Percentiles rank a stretch among this genome's conserved stretches.
These are phyloP conservation scores for Entomortierella parvispora DNA, from an alignment of 192 early-diverging fungal genomes.

Conservation along the genomic window DNA sequence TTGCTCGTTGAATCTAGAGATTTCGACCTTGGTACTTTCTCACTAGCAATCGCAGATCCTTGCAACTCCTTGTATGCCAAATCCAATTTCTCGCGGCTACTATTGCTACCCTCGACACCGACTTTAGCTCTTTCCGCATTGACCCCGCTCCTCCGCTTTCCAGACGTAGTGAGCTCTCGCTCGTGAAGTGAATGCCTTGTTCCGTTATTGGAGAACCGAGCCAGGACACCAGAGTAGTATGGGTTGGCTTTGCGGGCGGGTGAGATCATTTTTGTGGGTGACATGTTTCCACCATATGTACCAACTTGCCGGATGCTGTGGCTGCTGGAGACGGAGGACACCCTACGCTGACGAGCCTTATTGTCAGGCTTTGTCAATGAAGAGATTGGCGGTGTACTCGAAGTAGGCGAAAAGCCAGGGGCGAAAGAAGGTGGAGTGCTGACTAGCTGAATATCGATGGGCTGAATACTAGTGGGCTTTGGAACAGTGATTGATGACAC, in stretches of 20 bases:
- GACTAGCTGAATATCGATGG: no score
- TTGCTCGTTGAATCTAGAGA: no score
- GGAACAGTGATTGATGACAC: conserved; percentile 2
- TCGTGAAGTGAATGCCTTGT: conserved; percentile 34
- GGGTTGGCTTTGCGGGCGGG: conserved; percentile 47
- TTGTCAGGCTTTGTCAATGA: conserved; percentile 8
- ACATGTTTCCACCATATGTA: conserved; percentile 25
- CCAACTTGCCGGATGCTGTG: conserved; percentile 50
- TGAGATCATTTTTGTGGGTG: conserved; percentile 38
- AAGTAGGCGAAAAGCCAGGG: conserved; percentile 7
- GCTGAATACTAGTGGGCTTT: not conserved
- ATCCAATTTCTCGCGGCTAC: conserved; percentile 20
- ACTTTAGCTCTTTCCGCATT: no score
- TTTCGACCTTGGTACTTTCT: no score
- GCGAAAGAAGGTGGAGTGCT: conserved; percentile 11
- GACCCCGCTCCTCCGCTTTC: conserved; percentile 21
- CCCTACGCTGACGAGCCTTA: conserved; percentile 44
- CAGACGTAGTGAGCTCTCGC: conserved; percentile 15
- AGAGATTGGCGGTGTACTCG: conserved; percentile 13
- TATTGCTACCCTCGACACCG: conserved; percentile 23
- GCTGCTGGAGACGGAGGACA: conserved; percentile 46
- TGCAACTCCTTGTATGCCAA: not conserved
- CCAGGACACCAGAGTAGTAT: conserved; percentile 39
- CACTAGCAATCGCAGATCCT: no score
- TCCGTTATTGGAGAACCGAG: conserved; percentile 34